These are phyloP conservation scores for Fraxinus quadrangulata DNA, from an alignment of 257 asterid genomes.

Conservation along the genomic window DNA sequence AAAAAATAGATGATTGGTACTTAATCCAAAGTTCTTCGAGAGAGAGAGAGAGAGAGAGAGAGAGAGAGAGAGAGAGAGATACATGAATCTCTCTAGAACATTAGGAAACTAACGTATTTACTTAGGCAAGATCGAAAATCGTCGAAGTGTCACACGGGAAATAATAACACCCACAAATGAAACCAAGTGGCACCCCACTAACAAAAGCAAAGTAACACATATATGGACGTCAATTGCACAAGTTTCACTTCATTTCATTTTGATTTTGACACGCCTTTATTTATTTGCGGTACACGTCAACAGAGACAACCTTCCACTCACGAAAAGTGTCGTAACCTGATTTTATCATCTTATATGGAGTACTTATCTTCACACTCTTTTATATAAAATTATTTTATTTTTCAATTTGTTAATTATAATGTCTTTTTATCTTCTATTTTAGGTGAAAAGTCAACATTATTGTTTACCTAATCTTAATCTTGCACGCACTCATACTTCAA, in stretches of 20 bases:
- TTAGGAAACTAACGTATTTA: neutral
- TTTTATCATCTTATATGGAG: constrained; percentile 19
- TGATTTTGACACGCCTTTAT: constrained; percentile 14
- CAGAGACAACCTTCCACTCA: neutral
- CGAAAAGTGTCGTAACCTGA: constrained; percentile 12
- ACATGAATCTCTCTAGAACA: neutral
- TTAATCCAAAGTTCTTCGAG: neutral
- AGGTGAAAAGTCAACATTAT: neutral
- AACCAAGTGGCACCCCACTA: constrained; percentile 22
- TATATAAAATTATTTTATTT: neutral
- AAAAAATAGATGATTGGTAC: neutral
- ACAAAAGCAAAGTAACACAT: constrained; percentile 13
- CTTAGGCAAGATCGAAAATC: neutral
- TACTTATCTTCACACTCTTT: constrained; percentile 13
- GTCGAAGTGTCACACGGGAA: constrained; percentile 1
- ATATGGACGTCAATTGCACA: neutral
- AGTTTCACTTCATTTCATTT: neutral
- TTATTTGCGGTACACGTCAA: constrained; percentile 20
- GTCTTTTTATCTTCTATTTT: neutral
- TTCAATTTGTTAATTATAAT: constrained; percentile 23
- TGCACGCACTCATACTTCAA: neutral
- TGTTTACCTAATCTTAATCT: neutral
- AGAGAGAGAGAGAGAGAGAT: too few species aligned
- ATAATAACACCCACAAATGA: constrained; percentile 29
- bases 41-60: too few species aligned